Evolutionary conservation across 352 stramenopile genomes (phyloP).

Genomic region (Pythium vanterpoolii): DNA sequence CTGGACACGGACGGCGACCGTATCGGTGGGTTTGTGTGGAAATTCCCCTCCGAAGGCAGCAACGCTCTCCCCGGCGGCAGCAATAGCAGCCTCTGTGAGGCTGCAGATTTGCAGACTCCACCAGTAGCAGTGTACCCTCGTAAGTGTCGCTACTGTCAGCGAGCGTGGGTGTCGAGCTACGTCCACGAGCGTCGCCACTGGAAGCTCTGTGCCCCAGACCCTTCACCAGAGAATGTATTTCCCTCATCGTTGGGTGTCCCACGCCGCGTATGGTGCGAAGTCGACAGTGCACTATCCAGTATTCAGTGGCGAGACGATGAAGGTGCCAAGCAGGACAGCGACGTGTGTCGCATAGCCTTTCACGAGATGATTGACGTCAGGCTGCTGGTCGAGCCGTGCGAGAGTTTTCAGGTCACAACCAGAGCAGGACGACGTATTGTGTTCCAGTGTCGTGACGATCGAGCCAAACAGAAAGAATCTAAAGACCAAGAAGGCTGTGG

Average conservation of each 20-base stretch:
- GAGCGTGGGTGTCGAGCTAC: conserved; percentile 28
- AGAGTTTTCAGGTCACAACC: conserved; percentile 44
- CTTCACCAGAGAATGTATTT: not conserved
- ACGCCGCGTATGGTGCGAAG: conserved; percentile 52
- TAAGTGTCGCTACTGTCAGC: conserved; percentile 21
- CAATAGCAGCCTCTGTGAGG: not conserved
- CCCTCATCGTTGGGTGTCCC: conserved; percentile 18
- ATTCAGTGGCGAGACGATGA: conserved; percentile 43
- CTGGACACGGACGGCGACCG: conserved; percentile 20
- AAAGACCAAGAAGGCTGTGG: not conserved
- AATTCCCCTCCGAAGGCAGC: conserved; percentile 66
- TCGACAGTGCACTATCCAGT: conserved; percentile 36
- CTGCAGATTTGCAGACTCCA: not conserved
- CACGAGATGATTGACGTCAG: conserved; percentile 30
- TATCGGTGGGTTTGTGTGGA: conserved; percentile 48
- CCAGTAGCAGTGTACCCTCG: conserved; percentile 8
- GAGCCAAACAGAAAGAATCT: not conserved
- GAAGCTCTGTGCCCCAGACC: conserved; percentile 11
- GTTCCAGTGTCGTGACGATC: conserved; percentile 38
- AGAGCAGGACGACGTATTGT: conserved; percentile 30
- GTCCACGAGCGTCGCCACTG: conserved; percentile 24
- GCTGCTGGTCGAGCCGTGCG: conserved; percentile 15
- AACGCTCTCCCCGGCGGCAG: conserved; percentile 17
- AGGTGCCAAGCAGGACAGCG: conserved; percentile 14
- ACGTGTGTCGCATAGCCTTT: conserved; percentile 26